These are phyloP conservation scores for Solanum chilense DNA, from an alignment of 257 asterid genomes.

Conservation along the genomic window DNA sequence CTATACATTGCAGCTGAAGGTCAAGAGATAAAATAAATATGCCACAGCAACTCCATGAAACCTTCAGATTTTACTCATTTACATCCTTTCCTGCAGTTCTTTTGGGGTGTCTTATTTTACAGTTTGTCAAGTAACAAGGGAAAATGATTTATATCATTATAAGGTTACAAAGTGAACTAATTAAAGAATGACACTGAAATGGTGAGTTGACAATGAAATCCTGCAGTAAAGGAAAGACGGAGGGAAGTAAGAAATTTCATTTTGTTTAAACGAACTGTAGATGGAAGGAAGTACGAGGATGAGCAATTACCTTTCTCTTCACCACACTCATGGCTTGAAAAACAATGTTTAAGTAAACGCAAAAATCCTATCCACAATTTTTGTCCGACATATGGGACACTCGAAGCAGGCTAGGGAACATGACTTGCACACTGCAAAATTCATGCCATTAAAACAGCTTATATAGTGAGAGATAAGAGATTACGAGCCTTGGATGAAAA, in stretches of 20 bases:
- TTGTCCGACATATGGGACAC: conserved; percentile 87
- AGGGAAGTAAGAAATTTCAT: background rate
- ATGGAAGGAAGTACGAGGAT: background rate
- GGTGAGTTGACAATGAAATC: background rate
- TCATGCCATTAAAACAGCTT: background rate
- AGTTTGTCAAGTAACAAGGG: background rate
- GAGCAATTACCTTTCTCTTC: background rate
- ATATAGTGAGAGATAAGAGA: background rate
- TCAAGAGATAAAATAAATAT: background rate
- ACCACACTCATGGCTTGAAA: background rate
- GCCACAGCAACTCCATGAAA: background rate
- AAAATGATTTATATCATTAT: background rate
- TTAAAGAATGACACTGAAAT: background rate
- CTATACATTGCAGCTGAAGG: conserved; percentile 2
- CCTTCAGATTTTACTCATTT: background rate
- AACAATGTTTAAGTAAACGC: conserved; percentile 56
- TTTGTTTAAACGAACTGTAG: background rate
- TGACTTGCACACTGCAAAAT: conserved; percentile 60
- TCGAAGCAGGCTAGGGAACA: conserved; percentile 82
- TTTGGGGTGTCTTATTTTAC: background rate
- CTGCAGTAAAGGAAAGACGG: background rate
- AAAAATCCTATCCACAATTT: conserved; percentile 72
- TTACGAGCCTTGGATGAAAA: background rate
- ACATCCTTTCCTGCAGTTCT: background rate
- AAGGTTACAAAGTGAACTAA: background rate